Evolutionary conservation across 306 rosid species (phyloP), one percentile per base, ranked within the genome.

Genomic region (Begonia loranthoides): DNA sequence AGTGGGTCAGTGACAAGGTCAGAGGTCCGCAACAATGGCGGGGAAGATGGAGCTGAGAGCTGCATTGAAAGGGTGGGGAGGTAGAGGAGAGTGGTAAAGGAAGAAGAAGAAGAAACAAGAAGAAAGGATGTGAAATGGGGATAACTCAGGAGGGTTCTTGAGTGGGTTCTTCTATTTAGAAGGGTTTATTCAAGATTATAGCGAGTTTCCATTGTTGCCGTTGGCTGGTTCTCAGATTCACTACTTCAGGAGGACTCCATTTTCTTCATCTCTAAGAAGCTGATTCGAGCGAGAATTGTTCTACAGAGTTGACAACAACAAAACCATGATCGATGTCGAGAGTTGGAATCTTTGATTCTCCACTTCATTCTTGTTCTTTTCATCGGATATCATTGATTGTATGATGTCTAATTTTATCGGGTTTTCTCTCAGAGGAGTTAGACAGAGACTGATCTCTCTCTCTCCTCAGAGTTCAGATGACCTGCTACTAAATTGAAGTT

Each of bases 151-250:
- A 53, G 87, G 83, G 17, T 81, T 76, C 53, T 60, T 81, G 65
- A 76, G 75, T 9, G 79, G 75, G 7, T 79, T 86, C 57, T 63
- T 82, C 3, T 85, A 86, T 63, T 74, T 87, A 55, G 96, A 84
- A 71, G 86, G 94, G 19, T 79, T 76, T 41, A 75, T 81, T 52
- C 68, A 82, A 47, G 93, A 88, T 34, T 66, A 83, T 56, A 73
- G 60, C 63, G 84, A 69, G 7, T 72, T 70, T 52, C 88, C 92
- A 6, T 17, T 72, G 60, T 60, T 77, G 62, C 82, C 81, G 50
- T 66, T 74, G 66, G 84, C 76, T 66, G 50, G 47, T 17, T 52
- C 62, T 74, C 79, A 62, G 39, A 36, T 65, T 55, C 58, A 75
- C 67, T 84, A 74, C 12, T 77, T 80, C 65, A 82, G 61, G 63